Evolutionary conservation across 2,329 filamentous ascomycete genomes (phyloP).

Genomic region (Alternaria ethzedia): DNA sequence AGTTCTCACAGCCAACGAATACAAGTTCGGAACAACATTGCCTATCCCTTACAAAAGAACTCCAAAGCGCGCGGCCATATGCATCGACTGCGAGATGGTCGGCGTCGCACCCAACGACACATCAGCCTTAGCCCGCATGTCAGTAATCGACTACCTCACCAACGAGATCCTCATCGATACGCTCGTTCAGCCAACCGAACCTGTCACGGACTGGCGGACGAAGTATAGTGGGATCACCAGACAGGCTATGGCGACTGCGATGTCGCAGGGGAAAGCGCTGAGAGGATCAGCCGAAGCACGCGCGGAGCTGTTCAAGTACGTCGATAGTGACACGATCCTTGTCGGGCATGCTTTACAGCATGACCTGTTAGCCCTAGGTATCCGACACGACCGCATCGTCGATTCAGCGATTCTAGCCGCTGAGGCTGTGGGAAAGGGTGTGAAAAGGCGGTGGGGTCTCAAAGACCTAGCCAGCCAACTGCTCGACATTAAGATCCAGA

Average conservation of each 20-base stretch:
- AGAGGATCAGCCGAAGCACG: background rate
- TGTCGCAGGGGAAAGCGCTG: background rate
- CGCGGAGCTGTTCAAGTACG: background rate
- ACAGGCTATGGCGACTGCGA: background rate
- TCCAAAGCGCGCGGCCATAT: background rate
- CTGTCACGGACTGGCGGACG: background rate
- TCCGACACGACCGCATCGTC: background rate
- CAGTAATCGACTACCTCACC: background rate
- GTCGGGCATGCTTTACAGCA: background rate
- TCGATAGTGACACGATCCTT: background rate
- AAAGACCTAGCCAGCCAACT: background rate
- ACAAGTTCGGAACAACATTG: background rate
- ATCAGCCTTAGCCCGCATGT: background rate
- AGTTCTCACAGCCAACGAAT: background rate
- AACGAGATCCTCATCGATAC: background rate
- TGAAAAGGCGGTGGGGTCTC: background rate
- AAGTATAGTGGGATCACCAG: background rate
- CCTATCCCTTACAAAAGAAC: too few relatives aligned
- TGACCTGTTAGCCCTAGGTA: background rate
- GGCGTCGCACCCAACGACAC: too few relatives aligned
- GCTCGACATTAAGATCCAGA: background rate
- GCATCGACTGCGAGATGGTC: background rate
- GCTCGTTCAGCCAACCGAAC: background rate
- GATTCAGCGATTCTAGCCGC: background rate
- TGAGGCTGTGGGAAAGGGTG: background rate